phyloP scores from a whole-genome alignment of 1,139 yeast species.

The Candida tetrigidarum region DNA sequence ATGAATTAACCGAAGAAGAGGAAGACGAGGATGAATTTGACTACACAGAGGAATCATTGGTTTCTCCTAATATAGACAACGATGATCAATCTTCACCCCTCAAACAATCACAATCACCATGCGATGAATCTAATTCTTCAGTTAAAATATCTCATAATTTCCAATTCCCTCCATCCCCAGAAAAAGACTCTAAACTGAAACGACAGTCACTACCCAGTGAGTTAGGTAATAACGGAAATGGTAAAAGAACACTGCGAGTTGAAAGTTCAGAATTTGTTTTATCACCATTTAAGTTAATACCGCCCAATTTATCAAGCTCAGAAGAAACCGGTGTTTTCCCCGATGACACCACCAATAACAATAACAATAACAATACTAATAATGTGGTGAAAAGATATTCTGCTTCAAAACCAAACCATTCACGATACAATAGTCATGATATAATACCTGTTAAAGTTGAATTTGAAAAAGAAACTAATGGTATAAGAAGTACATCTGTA shows the following conservation, averaged over 20 bases:
- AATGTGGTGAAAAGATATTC: conserved; percentile 26
- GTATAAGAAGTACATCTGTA: conserved; percentile 33
- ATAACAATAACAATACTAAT: neutral
- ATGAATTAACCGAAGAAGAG: conserved; percentile 27
- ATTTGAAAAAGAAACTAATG: conserved; percentile 32
- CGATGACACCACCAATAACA: neutral
- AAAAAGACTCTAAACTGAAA: conserved; percentile 26
- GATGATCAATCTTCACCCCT: conserved; percentile 30
- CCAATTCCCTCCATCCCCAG: conserved; percentile 30
- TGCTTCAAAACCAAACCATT: conserved; percentile 37
- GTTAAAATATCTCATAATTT: conserved; percentile 27
- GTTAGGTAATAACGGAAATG: conserved; percentile 21
- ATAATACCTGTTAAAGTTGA: conserved; percentile 50
- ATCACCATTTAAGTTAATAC: conserved; percentile 44
- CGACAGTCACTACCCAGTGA: conserved; percentile 43
- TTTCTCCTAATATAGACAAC: conserved; percentile 2
- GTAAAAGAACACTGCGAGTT: conserved; percentile 21
- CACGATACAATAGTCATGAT: conserved; percentile 49
- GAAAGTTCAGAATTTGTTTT: conserved; percentile 40
- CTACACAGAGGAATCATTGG: conserved; percentile 21
- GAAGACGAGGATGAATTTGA: too few species aligned
- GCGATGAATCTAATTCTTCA: conserved; percentile 21
- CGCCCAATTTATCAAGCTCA: conserved; percentile 17
- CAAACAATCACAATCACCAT: conserved; percentile 15
- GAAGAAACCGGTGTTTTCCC: conserved; percentile 8